A percentile compares a stretch with the other conserved stretches of the same genome.
These are phyloP conservation scores for Hippophae gyantsensis DNA, from an alignment of 306 rosid species.

Conservation along the genomic window DNA sequence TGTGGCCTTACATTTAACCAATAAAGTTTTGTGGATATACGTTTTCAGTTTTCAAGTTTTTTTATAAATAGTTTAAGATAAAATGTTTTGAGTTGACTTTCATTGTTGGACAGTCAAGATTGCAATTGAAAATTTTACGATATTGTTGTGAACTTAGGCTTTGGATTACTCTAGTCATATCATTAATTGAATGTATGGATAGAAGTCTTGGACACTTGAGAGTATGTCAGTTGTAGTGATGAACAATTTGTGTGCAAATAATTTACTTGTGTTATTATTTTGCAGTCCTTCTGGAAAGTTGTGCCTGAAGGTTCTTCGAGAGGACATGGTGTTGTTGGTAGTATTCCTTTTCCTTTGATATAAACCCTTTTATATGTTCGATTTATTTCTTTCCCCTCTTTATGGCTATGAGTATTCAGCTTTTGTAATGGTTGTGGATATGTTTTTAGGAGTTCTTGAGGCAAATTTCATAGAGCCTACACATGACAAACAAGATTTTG, in stretches of 20 bases:
- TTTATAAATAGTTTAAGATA: background rate
- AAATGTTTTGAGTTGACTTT: no score
- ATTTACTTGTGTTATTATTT: constrained; percentile 16
- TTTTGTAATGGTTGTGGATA: background rate
- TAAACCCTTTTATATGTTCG: background rate
- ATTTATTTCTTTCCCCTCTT: background rate
- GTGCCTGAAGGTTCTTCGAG: constrained; percentile 46
- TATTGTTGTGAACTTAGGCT: no score
- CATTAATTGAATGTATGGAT: no score
- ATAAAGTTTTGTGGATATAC: background rate
- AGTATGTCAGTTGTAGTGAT: background rate
- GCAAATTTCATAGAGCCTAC: constrained; percentile 94
- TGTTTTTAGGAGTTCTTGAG: constrained; percentile 73
- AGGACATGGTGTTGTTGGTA: constrained; percentile 90
- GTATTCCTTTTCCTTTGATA: constrained; percentile 22
- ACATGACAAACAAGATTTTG: constrained; percentile 97
- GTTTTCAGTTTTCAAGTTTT: constrained; percentile 11
- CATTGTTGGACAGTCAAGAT: no score
- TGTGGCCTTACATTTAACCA: constrained; percentile 1
- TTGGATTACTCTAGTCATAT: no score
- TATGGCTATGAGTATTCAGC: background rate
- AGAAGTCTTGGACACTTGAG: no score
- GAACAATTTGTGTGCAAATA: constrained; percentile 21
- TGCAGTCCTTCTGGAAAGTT: constrained; percentile 95
- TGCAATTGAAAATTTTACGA: no score